A percentile compares a stretch with the other conserved stretches of the same genome.
phyloP scores from a whole-genome alignment of 2,329 filamentous ascomycete genomes.

The Pseudopithomyces chartarum region DNA sequence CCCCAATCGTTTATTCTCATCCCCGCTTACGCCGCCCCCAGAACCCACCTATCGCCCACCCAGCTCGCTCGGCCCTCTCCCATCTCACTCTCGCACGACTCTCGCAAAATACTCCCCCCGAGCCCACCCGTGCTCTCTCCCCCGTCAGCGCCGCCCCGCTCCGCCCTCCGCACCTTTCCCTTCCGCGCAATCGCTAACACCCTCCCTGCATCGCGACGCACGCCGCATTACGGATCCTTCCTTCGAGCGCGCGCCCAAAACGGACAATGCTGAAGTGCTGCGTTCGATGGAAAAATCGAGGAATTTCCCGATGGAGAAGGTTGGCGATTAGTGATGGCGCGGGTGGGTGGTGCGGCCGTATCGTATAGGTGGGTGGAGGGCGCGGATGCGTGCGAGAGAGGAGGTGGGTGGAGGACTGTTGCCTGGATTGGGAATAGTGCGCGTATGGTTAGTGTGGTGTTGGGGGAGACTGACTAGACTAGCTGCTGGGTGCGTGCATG shows the following conservation, averaged over 20 bases:
- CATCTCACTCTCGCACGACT: not conserved
- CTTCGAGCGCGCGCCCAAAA: not conserved
- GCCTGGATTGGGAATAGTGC: not conserved
- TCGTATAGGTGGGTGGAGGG: not conserved
- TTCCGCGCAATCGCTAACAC: not conserved
- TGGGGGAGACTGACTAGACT: not conserved
- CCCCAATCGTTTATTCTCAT: too few species aligned
- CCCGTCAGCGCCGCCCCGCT: not conserved
- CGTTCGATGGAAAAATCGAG: not conserved
- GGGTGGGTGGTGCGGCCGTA: too few species aligned
- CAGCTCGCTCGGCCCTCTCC: too few species aligned
- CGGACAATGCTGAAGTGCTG: conserved; percentile 3
- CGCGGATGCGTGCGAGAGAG: not conserved
- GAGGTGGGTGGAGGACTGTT: not conserved
- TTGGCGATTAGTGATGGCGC: not conserved
- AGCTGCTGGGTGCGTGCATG: not conserved
- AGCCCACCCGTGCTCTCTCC: not conserved
- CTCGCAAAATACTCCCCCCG: not conserved
- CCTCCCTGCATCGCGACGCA: not conserved
- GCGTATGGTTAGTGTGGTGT: too few species aligned
- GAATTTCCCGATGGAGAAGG: not conserved
- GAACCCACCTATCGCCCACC: too few species aligned
- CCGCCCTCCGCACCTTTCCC: not conserved
- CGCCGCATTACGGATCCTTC: not conserved
- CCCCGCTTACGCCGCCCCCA: too few species aligned